A percentile compares a stretch with the other conserved stretches of the same genome.
phyloP scores from a whole-genome alignment of 179 eudicot species.

The Camellia oleifera region DNA sequence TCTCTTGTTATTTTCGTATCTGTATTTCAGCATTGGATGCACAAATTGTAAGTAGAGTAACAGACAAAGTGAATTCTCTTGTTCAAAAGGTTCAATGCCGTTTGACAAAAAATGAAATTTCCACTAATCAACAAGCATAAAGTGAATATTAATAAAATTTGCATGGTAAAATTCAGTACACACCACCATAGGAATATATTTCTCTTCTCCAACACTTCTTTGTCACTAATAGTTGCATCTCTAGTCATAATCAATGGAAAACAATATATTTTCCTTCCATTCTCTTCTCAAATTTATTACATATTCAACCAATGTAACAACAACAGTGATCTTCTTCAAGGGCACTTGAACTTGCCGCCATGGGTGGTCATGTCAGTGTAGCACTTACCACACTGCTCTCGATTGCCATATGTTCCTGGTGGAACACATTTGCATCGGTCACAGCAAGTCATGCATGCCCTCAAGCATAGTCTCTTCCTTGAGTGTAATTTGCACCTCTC shows the following conservation, averaged over 20 bases:
- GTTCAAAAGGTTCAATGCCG: too few species aligned
- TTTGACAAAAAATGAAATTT: too few species aligned
- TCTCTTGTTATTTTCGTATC: too few species aligned
- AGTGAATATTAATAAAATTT: background rate
- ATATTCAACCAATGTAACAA: background rate
- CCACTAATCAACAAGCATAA: background rate
- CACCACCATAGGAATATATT: background rate
- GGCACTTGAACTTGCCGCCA: conserved; percentile 52
- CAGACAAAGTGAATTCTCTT: too few species aligned
- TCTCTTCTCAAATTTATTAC: background rate
- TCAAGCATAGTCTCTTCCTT: conserved; percentile 44
- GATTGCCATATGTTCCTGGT: conserved; percentile 72
- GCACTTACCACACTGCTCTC: conserved; percentile 51
- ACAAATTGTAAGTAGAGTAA: too few species aligned
- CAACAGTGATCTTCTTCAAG: conserved; percentile 20
- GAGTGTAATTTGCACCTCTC: conserved; percentile 59
- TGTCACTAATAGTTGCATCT: background rate
- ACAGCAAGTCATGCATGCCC: conserved; percentile 73
- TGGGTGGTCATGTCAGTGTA: conserved; percentile 64
- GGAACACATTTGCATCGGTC: conserved; percentile 78
- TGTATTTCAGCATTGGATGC: too few species aligned
- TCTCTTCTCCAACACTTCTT: background rate
- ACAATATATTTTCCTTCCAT: background rate
- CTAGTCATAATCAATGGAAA: background rate
- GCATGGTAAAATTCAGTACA: background rate